Base-by-base conservation (phyloP, 1,284 basidiomycete genomes). In the Ustilago shanxiensis region DNA sequence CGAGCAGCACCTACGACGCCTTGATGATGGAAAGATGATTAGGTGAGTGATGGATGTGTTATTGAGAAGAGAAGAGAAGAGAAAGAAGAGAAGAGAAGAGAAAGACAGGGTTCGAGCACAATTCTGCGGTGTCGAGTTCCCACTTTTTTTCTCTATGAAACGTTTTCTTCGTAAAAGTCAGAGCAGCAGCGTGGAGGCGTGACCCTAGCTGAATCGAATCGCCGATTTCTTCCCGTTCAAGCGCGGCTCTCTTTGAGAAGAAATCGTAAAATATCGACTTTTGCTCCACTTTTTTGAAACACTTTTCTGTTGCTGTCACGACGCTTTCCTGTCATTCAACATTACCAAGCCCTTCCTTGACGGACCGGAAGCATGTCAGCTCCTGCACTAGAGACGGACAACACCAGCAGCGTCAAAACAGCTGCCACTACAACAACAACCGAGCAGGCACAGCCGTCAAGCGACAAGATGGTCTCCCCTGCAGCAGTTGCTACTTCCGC, bases 91-190 rank as follows among this genome's bases (percentile, higher is more conserved):
- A n/a, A n/a, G n/a, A n/a, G n/a, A n/a, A n/a, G 29, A 35, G 11
- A 20, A n/a, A 33, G 37, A 20, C 50, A 53, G 59, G 50, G 50
- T 61, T 53, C 41, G 37, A 35, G 20, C 29, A 24, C 51, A 35
- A 37, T 8, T 37, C 35, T 37, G 35, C 35, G 14, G 8, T 37
- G 35, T 37, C 35, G 35, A 37, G 9, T 37, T 7, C 35, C 35
- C 7, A 31, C 9, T 44, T 65, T 61, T 66, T 58, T 55, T 37
- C 18, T 20, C 29, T n/a, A n/a, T n/a, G 26, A 49, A 59, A 56
- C 41, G 53, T 50, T 71, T 71, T 71, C 63, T 66, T 72, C 69
- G 59, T 60, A 58, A 60, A 44, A 63, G 49, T 60, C 58, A 49
- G 54, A 37, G 47, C 9, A 24, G 59, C 66, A 58, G 62, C 68